Percentiles rank a stretch among this genome's conserved stretches.
phyloP scores from a whole-genome alignment of 306 rosid genomes.

The Malus asiatica region DNA sequence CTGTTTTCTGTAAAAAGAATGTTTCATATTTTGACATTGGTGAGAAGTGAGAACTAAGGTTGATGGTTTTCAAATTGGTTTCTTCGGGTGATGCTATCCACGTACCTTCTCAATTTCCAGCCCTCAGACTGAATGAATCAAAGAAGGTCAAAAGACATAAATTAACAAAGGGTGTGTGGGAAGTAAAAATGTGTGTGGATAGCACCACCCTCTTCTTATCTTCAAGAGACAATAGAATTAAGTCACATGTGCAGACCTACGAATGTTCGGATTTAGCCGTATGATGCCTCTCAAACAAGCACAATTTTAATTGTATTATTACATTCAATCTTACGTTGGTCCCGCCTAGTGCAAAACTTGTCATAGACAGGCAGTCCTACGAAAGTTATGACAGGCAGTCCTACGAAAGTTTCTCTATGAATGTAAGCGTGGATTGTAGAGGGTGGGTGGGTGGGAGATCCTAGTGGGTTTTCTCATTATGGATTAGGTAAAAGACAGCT shows the following conservation, averaged over 20 bases:
- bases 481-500: neutral
- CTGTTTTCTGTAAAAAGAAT: constrained; percentile 20
- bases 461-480: neutral
- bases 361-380: neutral
- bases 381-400: neutral
- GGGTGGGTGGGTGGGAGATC: neutral
- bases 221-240: neutral
- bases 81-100: neutral
- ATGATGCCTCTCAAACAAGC: neutral
- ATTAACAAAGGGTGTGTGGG: too few species aligned
- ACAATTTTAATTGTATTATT: neutral
- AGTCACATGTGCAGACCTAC: neutral
- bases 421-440: neutral
- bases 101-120: too few species aligned
- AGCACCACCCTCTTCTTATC: neutral
- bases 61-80: neutral
- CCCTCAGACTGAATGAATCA: too few species aligned
- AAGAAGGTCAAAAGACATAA: too few species aligned
- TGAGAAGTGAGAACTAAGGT: neutral
- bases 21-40: constrained; percentile 5
- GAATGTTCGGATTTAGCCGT: neutral
- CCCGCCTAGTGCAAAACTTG: neutral
- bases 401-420: neutral
- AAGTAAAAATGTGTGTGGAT: too few species aligned
- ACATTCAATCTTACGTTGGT: neutral